These are phyloP conservation scores for Besnoitia besnoiti DNA, from an alignment of 169 alveolate species.

Conservation along the genomic window DNA sequence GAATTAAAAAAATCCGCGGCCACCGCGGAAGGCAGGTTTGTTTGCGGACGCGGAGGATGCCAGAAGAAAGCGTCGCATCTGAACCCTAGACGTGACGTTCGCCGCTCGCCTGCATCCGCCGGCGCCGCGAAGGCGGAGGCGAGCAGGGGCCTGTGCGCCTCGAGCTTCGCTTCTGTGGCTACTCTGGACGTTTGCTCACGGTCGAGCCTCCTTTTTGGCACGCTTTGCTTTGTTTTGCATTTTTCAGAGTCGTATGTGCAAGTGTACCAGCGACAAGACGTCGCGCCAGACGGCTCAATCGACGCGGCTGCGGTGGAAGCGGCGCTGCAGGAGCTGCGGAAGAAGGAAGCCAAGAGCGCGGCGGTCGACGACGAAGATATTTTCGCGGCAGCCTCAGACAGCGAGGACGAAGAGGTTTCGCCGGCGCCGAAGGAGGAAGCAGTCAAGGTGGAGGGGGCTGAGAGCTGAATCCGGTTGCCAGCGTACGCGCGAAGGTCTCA, in stretches of 20 bases:
- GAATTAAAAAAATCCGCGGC: too few relatives aligned
- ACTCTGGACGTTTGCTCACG: not conserved
- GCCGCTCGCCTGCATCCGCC: too few relatives aligned
- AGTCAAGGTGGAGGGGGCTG: too few relatives aligned
- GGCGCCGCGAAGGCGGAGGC: too few relatives aligned
- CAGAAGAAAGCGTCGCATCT: too few relatives aligned
- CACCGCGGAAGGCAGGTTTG: too few relatives aligned
- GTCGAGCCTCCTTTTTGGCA: too few relatives aligned
- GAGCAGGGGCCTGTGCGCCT: too few relatives aligned
- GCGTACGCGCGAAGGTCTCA: too few relatives aligned
- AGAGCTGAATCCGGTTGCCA: too few relatives aligned
- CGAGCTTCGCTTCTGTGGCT: not conserved
- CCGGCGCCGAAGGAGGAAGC: not conserved
- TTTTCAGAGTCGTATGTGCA: conserved; percentile 68
- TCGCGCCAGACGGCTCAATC: conserved; percentile 68
- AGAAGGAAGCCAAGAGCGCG: conserved; percentile 13
- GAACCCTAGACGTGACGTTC: too few relatives aligned
- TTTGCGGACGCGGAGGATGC: too few relatives aligned
- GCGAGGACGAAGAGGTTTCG: conserved; percentile 14
- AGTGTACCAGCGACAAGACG: conserved; percentile 68
- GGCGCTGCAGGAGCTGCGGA: conserved; percentile 41
- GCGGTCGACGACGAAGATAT: conserved; percentile 54
- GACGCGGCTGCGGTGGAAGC: conserved; percentile 41
- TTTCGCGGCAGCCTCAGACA: conserved; percentile 37
- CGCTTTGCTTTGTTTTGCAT: not conserved